Conservation (phyloP, 257 asterid species). For the Solanum pimpinellifolium region DNA sequence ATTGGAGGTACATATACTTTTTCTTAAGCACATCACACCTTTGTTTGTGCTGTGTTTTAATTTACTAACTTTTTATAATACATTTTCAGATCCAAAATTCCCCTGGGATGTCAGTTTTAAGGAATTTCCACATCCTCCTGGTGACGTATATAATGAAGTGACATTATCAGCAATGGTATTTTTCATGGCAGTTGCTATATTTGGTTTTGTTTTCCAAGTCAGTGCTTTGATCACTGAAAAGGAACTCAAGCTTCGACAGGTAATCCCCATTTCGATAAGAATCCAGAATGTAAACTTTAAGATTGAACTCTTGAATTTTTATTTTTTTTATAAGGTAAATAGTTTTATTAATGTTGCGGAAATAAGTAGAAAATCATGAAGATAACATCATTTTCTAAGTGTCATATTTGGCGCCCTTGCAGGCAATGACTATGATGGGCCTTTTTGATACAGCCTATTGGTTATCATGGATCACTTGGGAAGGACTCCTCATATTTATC, state of each 20-base stretch:
- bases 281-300: not conserved
- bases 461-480: slow-evolving; percentile 94
- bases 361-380: not conserved
- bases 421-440: slow-evolving; percentile 98
- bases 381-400: not conserved
- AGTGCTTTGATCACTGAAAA: slow-evolving; percentile 68
- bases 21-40: not conserved
- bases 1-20: slow-evolving; percentile 40
- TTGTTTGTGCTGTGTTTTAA: not conserved
- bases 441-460: slow-evolving; percentile 91
- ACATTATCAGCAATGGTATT: slow-evolving; percentile 14
- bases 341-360: not conserved
- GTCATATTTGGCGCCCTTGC: slow-evolving; percentile 4
- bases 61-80: not conserved
- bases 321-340: not conserved
- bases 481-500: slow-evolving; percentile 45
- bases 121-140: slow-evolving; percentile 81
- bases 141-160: not conserved
- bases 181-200: slow-evolving; percentile 85
- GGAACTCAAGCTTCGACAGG: slow-evolving; percentile 94
- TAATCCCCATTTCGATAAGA: slow-evolving; percentile 1
- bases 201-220: slow-evolving; percentile 82
- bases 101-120: slow-evolving; percentile 58
- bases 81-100: slow-evolving; percentile 51
- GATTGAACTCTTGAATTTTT: not conserved